phyloP scores from a whole-genome alignment of 2,329 filamentous ascomycete species.

The Ceratocystis harringtonii region DNA sequence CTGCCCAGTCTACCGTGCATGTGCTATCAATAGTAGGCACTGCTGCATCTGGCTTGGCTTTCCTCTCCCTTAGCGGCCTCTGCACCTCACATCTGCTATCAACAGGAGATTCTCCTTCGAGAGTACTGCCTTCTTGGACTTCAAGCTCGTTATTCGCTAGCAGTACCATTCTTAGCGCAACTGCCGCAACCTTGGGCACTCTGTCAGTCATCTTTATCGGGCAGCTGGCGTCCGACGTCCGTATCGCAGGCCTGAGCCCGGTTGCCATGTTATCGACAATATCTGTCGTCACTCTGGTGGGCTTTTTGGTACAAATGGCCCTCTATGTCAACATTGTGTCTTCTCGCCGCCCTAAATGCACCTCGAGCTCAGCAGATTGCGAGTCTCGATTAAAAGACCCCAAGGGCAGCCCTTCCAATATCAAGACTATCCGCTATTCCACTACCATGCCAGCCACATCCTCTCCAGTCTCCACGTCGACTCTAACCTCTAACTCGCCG shows the following conservation, averaged over 20 bases:
- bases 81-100: conserved; percentile 4
- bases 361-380: background rate
- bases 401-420: conserved; percentile 2
- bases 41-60: conserved; percentile 11
- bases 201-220: conserved; percentile 15
- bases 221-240: conserved; percentile 3
- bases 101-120: background rate
- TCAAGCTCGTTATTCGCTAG: conserved; percentile 12
- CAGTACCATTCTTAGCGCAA: conserved; percentile 7
- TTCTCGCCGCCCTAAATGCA: conserved; percentile 6
- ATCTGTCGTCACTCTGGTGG: conserved; percentile 10
- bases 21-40: conserved; percentile 11
- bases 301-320: conserved; percentile 12
- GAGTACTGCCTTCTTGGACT: background rate
- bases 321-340: conserved; percentile 12
- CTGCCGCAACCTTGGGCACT: conserved; percentile 11
- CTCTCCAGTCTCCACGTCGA: conserved; percentile 6
- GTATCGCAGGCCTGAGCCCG: conserved; percentile 6
- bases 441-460: conserved; percentile 12
- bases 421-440: conserved; percentile 16
- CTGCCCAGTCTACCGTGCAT: conserved; percentile 13
- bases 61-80: conserved; percentile 9
- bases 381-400: conserved; percentile 7
- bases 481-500: conserved; percentile 10
- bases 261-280: conserved; percentile 9